Conservation (phyloP, 495 filamentous ascomycete species). For the Podospora pseudopauciseta region DNA sequence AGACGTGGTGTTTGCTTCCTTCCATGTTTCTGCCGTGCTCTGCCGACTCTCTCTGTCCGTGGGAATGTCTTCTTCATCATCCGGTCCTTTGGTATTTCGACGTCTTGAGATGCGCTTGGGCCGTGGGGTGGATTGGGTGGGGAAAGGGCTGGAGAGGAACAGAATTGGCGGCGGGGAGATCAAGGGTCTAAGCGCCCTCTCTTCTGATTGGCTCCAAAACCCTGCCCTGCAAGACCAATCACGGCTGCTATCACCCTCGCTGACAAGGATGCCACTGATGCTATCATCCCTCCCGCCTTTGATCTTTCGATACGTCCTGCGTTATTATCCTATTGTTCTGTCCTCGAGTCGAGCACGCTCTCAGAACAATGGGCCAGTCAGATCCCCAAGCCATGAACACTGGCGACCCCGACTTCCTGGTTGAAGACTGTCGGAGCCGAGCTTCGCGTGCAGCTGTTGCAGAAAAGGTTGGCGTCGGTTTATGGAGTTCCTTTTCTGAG, state of each 20-base stretch:
- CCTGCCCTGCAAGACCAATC: slow-evolving; percentile 31
- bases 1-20: not conserved
- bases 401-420: slow-evolving; percentile 7
- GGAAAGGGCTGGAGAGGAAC: slow-evolving; percentile 5
- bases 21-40: not conserved
- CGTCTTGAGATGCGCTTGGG: slow-evolving; percentile 20
- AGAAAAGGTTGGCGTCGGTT: slow-evolving; percentile 8
- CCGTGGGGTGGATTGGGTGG: slow-evolving; percentile 14
- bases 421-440: slow-evolving; percentile 6
- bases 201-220: slow-evolving; percentile 26
- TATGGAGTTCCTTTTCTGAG: not conserved
- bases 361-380: slow-evolving; percentile 12
- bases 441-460: not conserved
- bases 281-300: slow-evolving; percentile 25
- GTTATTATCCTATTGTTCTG: slow-evolving; percentile 30
- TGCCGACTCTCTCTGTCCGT: not conserved
- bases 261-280: slow-evolving; percentile 30
- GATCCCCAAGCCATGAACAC: not conserved
- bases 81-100: not conserved
- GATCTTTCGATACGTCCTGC: slow-evolving; percentile 25
- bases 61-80: not conserved
- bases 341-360: slow-evolving; percentile 6
- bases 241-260: slow-evolving; percentile 29
- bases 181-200: slow-evolving; percentile 33
- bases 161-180: slow-evolving; percentile 14